Evolutionary conservation across 2,329 filamentous ascomycete genomes (phyloP), one percentile per base, ranked within the genome.

Genomic region (Aureobasidium pullulans): DNA sequence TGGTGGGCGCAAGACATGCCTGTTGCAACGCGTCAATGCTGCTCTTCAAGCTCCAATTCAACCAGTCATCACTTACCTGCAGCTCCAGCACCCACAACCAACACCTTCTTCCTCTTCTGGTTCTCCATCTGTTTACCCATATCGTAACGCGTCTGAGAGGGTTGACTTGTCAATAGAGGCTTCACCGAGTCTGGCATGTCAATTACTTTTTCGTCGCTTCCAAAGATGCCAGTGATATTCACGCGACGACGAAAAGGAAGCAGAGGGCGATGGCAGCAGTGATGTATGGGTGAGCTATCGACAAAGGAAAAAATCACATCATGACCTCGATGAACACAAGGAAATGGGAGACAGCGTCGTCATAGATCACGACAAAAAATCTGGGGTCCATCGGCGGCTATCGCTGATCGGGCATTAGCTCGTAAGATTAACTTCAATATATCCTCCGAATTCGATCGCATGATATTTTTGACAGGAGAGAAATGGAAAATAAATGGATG

Each of bases 1-100:
- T 86, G 85, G 32, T 85, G 79, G 10, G 86, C 85, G 69, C 85
- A 88, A 58, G 83, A 83, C 84, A 79, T 80, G 65, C 77, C 77
- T 79, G 53, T 36, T 16, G 8, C 40, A 61, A 40, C 39, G 10
- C 56, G 40, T 58, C 43, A 58, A 48, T 61, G 42, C 61, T 23
- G 36, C 15, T 31, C 44, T 56, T 40, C 31, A 15, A 7, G 4
- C 37, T 11, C 31, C 4, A 15, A 7, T 56, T 32, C 42, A 32
- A 44, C 39, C 64, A 81, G 29, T 16, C 15, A 23, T 2, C 3
- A 79, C 81, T 81, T 83, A 69, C 84, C 84, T 46, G 84, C 81
- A 39, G 83, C 84, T 29, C 84, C 85, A 32, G 80, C 84, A 3
- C 84, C 84, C 31, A 87, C 77, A 28, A 87, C 76, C 10, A 83